phyloP scores from a whole-genome alignment of 2,329 filamentous ascomycete species.

The Fusarium sublunatum region DNA sequence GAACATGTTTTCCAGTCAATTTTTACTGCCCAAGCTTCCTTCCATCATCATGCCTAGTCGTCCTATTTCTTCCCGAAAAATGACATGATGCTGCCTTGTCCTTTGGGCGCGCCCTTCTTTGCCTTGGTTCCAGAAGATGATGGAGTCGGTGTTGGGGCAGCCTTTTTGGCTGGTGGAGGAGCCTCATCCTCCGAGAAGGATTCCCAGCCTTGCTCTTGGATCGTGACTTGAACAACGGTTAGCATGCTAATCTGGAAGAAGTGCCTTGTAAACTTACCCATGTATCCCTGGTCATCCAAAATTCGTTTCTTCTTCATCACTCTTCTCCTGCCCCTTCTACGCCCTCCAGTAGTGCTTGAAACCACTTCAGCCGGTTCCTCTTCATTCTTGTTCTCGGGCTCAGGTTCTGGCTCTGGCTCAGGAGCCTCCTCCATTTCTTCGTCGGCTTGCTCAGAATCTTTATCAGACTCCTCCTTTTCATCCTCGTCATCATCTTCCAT shows the following conservation, averaged over 20 bases:
- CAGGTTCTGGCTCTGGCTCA: slow-evolving; percentile 53
- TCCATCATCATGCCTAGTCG: too few species aligned
- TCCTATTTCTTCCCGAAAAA: slow-evolving; percentile 85
- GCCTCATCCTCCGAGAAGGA: slow-evolving; percentile 93
- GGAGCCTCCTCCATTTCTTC: slow-evolving; percentile 56
- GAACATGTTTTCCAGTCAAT: slow-evolving; percentile 6
- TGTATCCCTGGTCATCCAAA: slow-evolving; percentile 89
- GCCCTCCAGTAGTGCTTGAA: slow-evolving; percentile 65
- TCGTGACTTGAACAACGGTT: slow-evolving; percentile 72
- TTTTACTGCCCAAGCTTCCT: neutral
- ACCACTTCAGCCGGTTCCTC: slow-evolving; percentile 63
- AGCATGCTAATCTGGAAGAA: slow-evolving; percentile 2
- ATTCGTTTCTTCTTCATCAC: slow-evolving; percentile 89
- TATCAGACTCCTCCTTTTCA: slow-evolving; percentile 60
- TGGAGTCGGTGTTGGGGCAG: slow-evolving; percentile 58
- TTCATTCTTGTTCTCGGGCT: slow-evolving; percentile 52
- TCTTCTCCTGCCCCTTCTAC: slow-evolving; percentile 79
- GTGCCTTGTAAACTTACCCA: slow-evolving; percentile 68
- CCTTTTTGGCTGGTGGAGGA: slow-evolving; percentile 62
- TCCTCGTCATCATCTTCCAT: slow-evolving; percentile 70
- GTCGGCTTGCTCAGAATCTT: slow-evolving; percentile 53
- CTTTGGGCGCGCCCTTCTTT: slow-evolving; percentile 69
- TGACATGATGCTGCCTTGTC: slow-evolving; percentile 88
- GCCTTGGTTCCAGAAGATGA: slow-evolving; percentile 61
- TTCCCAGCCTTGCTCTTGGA: slow-evolving; percentile 87